A percentile compares a stretch with the other conserved stretches of the same genome.
These are phyloP conservation scores for Lecanosticta acicola DNA, from an alignment of 2,329 filamentous ascomycete genomes.

Conservation along the genomic window DNA sequence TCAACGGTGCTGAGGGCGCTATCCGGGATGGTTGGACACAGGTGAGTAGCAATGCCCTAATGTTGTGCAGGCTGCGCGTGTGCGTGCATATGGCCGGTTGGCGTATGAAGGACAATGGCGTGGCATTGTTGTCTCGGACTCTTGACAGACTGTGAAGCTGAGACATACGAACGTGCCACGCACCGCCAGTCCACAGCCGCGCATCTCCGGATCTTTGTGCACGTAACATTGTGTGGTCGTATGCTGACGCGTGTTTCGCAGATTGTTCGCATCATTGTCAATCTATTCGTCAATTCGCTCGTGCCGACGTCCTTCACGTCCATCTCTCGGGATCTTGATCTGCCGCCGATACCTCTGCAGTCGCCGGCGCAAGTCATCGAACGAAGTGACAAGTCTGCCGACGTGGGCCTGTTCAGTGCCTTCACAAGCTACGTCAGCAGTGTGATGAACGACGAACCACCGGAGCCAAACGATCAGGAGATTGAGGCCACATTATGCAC, in stretches of 20 bases:
- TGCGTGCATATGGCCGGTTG: neutral
- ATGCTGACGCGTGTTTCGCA: constrained; percentile 47
- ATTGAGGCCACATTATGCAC: constrained; percentile 92
- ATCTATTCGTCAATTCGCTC: constrained; percentile 92
- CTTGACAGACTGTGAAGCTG: neutral
- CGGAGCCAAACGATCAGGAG: constrained; percentile 94
- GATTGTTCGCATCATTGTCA: constrained; percentile 87
- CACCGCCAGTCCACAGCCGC: too few relatives aligned
- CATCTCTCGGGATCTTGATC: constrained; percentile 60
- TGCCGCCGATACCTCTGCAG: constrained; percentile 81
- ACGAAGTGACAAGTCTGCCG: constrained; percentile 68
- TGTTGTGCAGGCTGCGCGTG: neutral
- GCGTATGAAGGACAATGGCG: neutral
- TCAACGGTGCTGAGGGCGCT: constrained; percentile 75
- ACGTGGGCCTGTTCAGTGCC: constrained; percentile 84
- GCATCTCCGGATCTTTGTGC: neutral
- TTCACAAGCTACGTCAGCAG: constrained; percentile 98
- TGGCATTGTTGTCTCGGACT: neutral
- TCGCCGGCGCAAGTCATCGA: constrained; percentile 90
- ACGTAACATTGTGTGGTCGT: neutral
- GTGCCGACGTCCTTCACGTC: constrained; percentile 71
- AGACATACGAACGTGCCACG: neutral
- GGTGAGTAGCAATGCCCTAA: constrained; percentile 46
- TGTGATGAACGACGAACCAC: constrained; percentile 95
- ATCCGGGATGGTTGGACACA: constrained; percentile 73